These are phyloP conservation scores for Lichtheimia hyalospora DNA, from an alignment of 371 early-diverging fungal species.

Conservation along the genomic window DNA sequence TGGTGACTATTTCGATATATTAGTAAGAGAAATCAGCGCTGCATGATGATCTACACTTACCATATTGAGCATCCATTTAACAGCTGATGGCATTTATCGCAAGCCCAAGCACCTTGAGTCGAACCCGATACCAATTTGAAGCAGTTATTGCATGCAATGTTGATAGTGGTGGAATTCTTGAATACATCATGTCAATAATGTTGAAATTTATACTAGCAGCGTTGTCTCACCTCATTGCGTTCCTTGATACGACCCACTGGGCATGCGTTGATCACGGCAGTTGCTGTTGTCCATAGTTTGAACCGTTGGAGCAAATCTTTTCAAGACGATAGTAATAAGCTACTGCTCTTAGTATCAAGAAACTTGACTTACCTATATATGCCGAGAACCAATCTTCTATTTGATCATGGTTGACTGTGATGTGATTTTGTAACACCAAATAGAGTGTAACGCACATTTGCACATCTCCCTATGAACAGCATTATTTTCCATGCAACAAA, in stretches of 20 bases:
- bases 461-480: constrained; percentile 62
- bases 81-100: constrained; percentile 69
- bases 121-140: constrained; percentile 62
- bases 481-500: neutral
- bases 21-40: neutral
- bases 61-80: constrained; percentile 75
- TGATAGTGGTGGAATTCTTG: constrained; percentile 73
- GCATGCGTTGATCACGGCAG: constrained; percentile 63
- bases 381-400: constrained; percentile 71
- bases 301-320: constrained; percentile 77
- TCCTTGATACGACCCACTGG: constrained; percentile 53
- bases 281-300: constrained; percentile 71
- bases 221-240: constrained; percentile 51
- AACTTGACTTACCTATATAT: constrained; percentile 61
- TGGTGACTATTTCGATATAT: constrained; percentile 44
- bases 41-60: constrained; percentile 27
- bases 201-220: constrained; percentile 1
- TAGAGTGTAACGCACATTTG: constrained; percentile 83
- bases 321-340: neutral
- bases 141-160: constrained; percentile 73
- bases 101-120: constrained; percentile 66
- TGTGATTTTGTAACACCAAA: constrained; percentile 55
- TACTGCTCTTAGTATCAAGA: neutral
- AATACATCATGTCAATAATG: constrained; percentile 5
- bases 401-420: constrained; percentile 46